Conservation (phyloP, 2,329 filamentous ascomycete genomes). For the Aaosphaeria pasadenensis region DNA sequence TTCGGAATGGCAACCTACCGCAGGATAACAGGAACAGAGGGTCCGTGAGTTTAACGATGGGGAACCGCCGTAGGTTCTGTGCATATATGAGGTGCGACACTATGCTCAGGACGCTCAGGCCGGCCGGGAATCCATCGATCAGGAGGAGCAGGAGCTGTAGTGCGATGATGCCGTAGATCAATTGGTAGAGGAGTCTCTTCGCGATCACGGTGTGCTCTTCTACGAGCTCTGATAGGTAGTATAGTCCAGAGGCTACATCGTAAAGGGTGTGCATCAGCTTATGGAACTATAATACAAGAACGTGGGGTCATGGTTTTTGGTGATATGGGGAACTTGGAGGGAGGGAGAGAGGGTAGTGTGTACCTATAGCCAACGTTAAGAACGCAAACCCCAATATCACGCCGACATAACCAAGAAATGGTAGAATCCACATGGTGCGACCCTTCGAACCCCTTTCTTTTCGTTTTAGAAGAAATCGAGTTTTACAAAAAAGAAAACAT, state of each 20-base stretch:
- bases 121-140: conserved; percentile 81
- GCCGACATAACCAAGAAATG: conserved; percentile 84
- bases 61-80: conserved; percentile 76
- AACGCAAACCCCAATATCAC: conserved; percentile 88
- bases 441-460: background rate
- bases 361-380: conserved; percentile 89
- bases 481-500: background rate
- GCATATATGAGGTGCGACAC: conserved; percentile 81
- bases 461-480: conserved; percentile 1
- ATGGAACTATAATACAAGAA: background rate
- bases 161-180: conserved; percentile 80
- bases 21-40: conserved; percentile 84
- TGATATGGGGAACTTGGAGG: too few relatives aligned
- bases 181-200: conserved; percentile 76
- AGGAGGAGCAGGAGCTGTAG: conserved; percentile 72
- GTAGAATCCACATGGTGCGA: conserved; percentile 85
- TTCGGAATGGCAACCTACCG: conserved; percentile 48
- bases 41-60: conserved; percentile 80
- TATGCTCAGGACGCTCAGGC: conserved; percentile 71
- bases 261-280: background rate
- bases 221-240: conserved; percentile 96
- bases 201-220: conserved; percentile 95
- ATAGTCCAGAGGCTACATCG: conserved; percentile 79
- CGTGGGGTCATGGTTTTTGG: background rate
- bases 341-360: conserved; percentile 5